Conservation (phyloP, 805 yeast species). For the Sugiyamaella smithiae region DNA sequence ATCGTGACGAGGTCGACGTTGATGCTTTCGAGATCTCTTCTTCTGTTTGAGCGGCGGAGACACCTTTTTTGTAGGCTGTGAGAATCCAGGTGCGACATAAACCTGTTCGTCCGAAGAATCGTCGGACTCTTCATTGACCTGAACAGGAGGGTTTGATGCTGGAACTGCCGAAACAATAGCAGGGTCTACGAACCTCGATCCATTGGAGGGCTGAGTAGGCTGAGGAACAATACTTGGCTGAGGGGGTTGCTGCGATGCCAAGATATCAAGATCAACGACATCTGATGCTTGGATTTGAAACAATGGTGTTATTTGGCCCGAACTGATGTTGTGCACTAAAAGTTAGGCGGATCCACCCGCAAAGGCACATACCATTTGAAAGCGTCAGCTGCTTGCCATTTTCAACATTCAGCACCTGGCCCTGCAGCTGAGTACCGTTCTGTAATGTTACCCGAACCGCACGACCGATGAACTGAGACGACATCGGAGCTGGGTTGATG, state of each 20-base stretch:
- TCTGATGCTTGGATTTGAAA: conserved; percentile 19
- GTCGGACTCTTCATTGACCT: conserved; percentile 8
- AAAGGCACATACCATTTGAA: conserved; percentile 14
- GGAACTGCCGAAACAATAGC: conserved; percentile 15
- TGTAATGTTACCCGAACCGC: conserved; percentile 24
- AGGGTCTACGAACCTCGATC: conserved; percentile 13
- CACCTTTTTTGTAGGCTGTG: not conserved
- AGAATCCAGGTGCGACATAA: not conserved
- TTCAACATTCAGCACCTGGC: conserved; percentile 22
- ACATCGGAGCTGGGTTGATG: conserved; percentile 13
- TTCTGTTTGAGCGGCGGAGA: not conserved
- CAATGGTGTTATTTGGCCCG: conserved; percentile 13
- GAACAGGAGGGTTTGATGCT: conserved; percentile 1
- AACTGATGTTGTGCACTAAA: no score
- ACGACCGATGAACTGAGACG: conserved; percentile 25
- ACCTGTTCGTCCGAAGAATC: conserved; percentile 3
- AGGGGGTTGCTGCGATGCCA: conserved; percentile 14
- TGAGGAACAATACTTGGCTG: not conserved
- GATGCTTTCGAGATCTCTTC: not conserved
- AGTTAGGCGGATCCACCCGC: no score
- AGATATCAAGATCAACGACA: conserved; percentile 25
- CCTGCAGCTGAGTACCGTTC: conserved; percentile 20
- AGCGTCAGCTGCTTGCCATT: conserved; percentile 22
- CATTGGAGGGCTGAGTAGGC: not conserved
- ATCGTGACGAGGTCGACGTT: not conserved